phyloP scores from a whole-genome alignment of 768 basidiomycete genomes.

The Amanita exitialis region DNA sequence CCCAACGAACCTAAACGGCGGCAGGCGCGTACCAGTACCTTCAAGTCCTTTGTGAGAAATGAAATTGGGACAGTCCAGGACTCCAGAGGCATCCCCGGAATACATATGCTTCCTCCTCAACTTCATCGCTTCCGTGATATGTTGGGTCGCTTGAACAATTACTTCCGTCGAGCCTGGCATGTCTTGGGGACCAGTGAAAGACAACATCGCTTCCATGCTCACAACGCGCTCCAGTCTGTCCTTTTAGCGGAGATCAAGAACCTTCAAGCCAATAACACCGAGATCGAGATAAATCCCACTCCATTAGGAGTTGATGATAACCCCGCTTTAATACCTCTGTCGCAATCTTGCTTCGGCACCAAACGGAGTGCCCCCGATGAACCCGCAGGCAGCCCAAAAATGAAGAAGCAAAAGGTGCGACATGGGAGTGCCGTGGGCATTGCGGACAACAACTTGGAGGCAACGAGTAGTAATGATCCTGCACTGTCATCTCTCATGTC shows the following conservation, averaged over 20 bases:
- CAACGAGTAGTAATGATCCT: background rate
- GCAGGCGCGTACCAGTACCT: background rate
- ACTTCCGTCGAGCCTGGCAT: conserved; percentile 3
- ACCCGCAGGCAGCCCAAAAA: background rate
- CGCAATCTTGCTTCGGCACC: background rate
- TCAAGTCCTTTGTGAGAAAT: conserved; percentile 2
- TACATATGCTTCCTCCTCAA: conserved; percentile 2
- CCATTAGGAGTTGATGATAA: conserved; percentile 4
- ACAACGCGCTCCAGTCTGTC: conserved; percentile 1
- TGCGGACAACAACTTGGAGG: conserved; percentile 1
- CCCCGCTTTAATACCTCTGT: conserved; percentile 2
- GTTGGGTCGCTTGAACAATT: background rate
- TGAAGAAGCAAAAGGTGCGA: conserved; percentile 2
- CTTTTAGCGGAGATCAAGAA: conserved; percentile 1
- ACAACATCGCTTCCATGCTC: conserved; percentile 3
- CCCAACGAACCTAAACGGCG: background rate
- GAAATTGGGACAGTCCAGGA: conserved; percentile 1
- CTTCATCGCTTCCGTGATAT: conserved; percentile 1
- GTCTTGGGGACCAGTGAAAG: conserved; percentile 3
- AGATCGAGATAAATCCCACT: background rate
- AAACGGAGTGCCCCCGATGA: conserved; percentile 1
- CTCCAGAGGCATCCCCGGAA: conserved; percentile 1
- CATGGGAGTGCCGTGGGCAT: background rate
- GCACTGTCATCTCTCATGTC: conserved; percentile 1
- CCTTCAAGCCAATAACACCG: background rate